Evolutionary conservation across 164 flowering plant genomes (phyloP).

Genomic region (Berberis vulgaris): DNA sequence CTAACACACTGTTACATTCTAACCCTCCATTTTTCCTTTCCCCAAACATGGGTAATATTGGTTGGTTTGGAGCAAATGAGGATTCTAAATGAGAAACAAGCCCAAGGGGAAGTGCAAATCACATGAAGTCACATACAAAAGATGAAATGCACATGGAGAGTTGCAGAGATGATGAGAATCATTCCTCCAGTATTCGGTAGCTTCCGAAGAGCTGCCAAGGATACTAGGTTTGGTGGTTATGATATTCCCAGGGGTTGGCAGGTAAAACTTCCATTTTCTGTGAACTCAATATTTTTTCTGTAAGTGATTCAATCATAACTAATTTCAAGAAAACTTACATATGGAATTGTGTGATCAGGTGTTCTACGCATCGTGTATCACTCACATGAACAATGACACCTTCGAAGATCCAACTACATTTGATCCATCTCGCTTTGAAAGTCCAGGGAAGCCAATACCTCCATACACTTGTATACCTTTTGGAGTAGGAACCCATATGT

Average conservation of each 20-base stretch:
- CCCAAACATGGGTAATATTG: too few species aligned
- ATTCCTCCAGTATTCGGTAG: neutral
- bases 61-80: neutral
- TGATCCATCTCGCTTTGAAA: conserved; percentile 2
- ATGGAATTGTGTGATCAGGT: neutral
- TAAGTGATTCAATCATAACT: too few species aligned
- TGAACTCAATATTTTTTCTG: too few species aligned
- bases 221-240: neutral
- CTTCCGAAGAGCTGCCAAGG: neutral
- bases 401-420: neutral
- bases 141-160: neutral
- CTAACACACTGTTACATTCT: too few species aligned
- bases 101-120: neutral
- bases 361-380: neutral
- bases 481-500: conserved; percentile 4
- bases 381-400: neutral
- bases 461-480: neutral
- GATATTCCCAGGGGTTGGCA: neutral
- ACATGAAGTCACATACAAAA: neutral
- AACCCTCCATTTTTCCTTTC: too few species aligned
- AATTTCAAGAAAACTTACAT: too few species aligned
- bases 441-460: neutral
- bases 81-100: neutral
- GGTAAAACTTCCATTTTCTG: neutral
- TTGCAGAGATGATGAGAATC: neutral